These are phyloP conservation scores for Fragaria iinumae DNA, from an alignment of 306 rosid species.

Conservation along the genomic window DNA sequence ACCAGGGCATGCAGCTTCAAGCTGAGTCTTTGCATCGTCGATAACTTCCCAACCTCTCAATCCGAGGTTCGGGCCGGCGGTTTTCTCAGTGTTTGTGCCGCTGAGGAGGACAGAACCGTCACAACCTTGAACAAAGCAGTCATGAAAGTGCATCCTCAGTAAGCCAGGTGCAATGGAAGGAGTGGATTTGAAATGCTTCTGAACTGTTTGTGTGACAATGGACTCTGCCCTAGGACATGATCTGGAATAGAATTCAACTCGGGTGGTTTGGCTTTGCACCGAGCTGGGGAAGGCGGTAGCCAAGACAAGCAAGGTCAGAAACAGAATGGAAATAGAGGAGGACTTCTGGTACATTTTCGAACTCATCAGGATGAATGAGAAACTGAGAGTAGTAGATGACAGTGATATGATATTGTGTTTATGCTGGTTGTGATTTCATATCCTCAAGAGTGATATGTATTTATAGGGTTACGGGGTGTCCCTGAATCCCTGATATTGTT, in stretches of 20 bases:
- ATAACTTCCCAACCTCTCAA: constrained; percentile 26
- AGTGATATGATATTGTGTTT: too few species aligned
- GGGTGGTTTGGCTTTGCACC: constrained; percentile 16
- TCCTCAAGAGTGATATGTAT: background rate
- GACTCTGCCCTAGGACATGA: constrained; percentile 21
- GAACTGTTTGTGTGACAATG: constrained; percentile 12
- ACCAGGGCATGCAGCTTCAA: constrained; percentile 29
- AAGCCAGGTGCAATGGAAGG: constrained; percentile 14
- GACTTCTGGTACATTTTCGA: background rate
- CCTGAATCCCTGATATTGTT: too few species aligned
- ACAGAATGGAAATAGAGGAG: background rate
- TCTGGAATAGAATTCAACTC: constrained; percentile 16
- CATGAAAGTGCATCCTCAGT: constrained; percentile 25
- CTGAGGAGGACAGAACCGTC: constrained; percentile 23
- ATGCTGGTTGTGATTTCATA: background rate
- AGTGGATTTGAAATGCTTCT: constrained; percentile 15
- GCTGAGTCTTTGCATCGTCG: constrained; percentile 25
- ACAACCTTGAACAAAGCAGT: constrained; percentile 27
- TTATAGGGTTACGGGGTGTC: background rate
- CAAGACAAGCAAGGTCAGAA: background rate
- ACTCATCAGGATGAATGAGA: too few species aligned
- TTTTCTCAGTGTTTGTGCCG: constrained; percentile 16
- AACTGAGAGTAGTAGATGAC: too few species aligned
- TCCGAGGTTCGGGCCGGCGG: constrained; percentile 3
- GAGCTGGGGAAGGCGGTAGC: constrained; percentile 2